Base-by-base conservation (phyloP, 2,329 filamentous ascomycete species). In the Fusarium sp. region DNA sequence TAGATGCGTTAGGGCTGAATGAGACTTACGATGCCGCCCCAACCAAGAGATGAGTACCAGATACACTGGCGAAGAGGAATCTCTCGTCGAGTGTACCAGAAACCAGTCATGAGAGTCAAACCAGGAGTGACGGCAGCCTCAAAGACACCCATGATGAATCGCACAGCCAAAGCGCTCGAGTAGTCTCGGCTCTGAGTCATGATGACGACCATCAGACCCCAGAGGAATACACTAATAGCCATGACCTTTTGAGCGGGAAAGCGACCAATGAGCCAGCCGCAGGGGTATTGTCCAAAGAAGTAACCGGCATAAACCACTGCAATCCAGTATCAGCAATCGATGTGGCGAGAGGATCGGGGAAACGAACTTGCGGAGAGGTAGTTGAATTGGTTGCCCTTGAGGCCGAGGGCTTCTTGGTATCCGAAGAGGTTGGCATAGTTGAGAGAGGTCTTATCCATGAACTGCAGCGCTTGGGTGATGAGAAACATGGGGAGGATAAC, bases 361-460 rank as follows among this genome's bases (percentile, higher is more conserved):
- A 14, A 38, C 58, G 26, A 26, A 60, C 58, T 60, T 26, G 58
- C 58, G 6, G 58, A 60, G 8, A 60, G 58, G 13, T 60, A 60
- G 30, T 45, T 60, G 10, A 60, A 60, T 11, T 60, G 58, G 12
- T 45, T 57, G 10, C 57, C 57, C n/a, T 60, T 56, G 6, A 60
- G 57, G 3, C 57, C 40, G 1, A 60, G n/a, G 6, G 57, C 57
- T 15, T 45, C 57, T 10, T 60, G 57, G 20, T 60, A 60, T 9
- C 57, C 57, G 10, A 60, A 60, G 4, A 60, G 40, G 12, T 60
- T 60, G n/a, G 57, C 57, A 45, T 60, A 60, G 58, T 60, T 60
- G 2, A 60, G 50, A n/a, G 58, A 60, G 1, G 58, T 60, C n/a
- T 60, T 60, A 14, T 60, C 58, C 58, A 60, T 60, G 6, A 60